phyloP scores from a whole-genome alignment of 345 rosid species.

The Boechera retrofracta region DNA sequence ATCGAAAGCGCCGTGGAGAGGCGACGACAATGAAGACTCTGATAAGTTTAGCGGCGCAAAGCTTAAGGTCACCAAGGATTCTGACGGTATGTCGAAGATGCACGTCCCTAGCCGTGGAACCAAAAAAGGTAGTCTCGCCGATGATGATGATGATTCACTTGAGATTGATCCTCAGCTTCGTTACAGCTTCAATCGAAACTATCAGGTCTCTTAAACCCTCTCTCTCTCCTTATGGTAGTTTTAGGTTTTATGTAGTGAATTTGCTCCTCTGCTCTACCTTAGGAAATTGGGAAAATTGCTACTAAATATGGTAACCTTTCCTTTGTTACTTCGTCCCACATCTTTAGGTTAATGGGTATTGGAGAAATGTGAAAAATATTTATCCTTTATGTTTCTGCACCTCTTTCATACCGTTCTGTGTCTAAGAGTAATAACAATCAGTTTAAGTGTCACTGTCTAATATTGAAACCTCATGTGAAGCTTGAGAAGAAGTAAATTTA shows the following conservation, averaged over 20 bases:
- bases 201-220: slow-evolving; percentile 50
- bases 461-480: neutral
- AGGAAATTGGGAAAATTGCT: neutral
- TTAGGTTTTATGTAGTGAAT: neutral
- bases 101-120: slow-evolving; percentile 67
- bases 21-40: slow-evolving; percentile 61
- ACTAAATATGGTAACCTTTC: neutral
- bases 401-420: neutral
- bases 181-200: slow-evolving; percentile 95
- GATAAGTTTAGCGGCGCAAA: slow-evolving; percentile 76
- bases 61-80: slow-evolving; percentile 75
- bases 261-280: slow-evolving; percentile 9
- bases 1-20: slow-evolving; percentile 93
- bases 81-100: slow-evolving; percentile 76
- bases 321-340: neutral
- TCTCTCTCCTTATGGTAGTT: neutral
- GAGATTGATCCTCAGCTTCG: slow-evolving; percentile 96
- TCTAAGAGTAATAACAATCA: neutral
- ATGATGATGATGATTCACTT: slow-evolving; percentile 57
- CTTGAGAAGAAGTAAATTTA: neutral
- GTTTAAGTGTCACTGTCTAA: no score
- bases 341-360: slow-evolving; percentile 9
- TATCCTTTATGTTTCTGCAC: slow-evolving; percentile 1
- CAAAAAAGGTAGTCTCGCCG: slow-evolving; percentile 35
- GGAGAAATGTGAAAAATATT: neutral